Evolutionary conservation across 495 filamentous ascomycete genomes (phyloP), one percentile per base, ranked within the genome.

Genomic region (Daldinia vernicosa): DNA sequence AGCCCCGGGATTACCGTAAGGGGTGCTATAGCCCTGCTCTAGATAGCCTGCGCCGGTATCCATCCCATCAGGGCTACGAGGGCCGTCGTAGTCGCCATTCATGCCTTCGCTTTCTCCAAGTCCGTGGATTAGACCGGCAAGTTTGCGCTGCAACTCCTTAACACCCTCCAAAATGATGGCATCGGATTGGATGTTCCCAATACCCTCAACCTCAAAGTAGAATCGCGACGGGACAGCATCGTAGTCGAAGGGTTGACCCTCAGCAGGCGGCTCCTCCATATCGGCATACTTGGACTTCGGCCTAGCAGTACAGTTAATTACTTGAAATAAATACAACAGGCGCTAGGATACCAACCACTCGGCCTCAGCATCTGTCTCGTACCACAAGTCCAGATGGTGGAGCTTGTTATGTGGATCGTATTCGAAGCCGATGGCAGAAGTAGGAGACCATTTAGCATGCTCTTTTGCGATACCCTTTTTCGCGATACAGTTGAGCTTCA

Each of bases 401-500:
- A 99, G 80, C 78, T 94, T 96, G 80, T 99, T 99, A 77, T 94
- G 90, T 64, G 95, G 95, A 76, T 99, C 95, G 79, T 99, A 99
- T 80, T 99, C 95, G 74, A 98, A 99, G 26, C 93, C 95, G 56
- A 99, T 89, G 5, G 95, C 96, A 63, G 94, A 85, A 43, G 90
- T 92, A 2, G 96, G 94, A 54, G 92, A 90, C 95, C 95, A 99
- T 78, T 99, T 99, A 0, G 96, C 91, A 83, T 99, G 95, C 78
- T 99, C 95, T 84, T 98, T 99, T 3, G 95, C 94, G 65, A 98
- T 98, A 0, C 95, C 95, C 84, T 98, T 98, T 86, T 97, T 98
- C 58, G 94, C 96, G 70, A 98, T 89, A 75, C 95, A 98, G 47
- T 89, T 90, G 78, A 98, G 86, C 77, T 91, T 90, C 59, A 99